Evolutionary conservation across 768 basidiomycete species (phyloP).

Genomic region (Porphyrellus cyaneotinctus): DNA sequence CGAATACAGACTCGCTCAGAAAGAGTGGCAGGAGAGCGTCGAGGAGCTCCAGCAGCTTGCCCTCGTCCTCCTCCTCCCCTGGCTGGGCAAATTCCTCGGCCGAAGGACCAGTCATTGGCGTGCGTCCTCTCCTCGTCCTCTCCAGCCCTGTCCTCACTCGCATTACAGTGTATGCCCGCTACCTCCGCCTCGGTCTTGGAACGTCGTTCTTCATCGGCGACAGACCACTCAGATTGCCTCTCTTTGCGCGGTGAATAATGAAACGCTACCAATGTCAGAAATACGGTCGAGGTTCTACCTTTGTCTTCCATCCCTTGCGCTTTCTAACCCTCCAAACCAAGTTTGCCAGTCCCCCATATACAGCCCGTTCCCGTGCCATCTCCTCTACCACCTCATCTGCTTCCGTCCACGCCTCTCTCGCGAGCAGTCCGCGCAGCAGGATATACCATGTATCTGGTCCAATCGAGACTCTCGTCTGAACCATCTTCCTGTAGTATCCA

Average conservation of each 20-base stretch:
- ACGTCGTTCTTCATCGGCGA: slow-evolving; percentile 60
- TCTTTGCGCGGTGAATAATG: slow-evolving; percentile 14
- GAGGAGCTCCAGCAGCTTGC: slow-evolving; percentile 79
- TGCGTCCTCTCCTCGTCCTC: slow-evolving; percentile 37
- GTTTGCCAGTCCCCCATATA: slow-evolving; percentile 41
- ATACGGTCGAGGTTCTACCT: slow-evolving; percentile 28
- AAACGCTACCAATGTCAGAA: slow-evolving; percentile 15
- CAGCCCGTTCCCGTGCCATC: slow-evolving; percentile 49
- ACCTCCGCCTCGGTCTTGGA: slow-evolving; percentile 58
- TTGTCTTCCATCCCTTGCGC: slow-evolving; percentile 32
- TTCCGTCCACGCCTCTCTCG: slow-evolving; percentile 53
- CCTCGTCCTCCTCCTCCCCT: slow-evolving; percentile 77
- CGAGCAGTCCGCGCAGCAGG: slow-evolving; percentile 60
- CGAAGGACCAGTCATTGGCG: slow-evolving; percentile 84
- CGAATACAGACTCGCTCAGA: slow-evolving; percentile 72
- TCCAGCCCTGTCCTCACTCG: slow-evolving; percentile 10
- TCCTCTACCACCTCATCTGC: slow-evolving; percentile 59
- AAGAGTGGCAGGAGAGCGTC: slow-evolving; percentile 92
- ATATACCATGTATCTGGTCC: slow-evolving; percentile 74
- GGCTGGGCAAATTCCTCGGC: slow-evolving; percentile 85
- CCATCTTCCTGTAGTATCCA: slow-evolving; percentile 60
- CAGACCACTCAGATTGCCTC: slow-evolving; percentile 8
- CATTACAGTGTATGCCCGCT: slow-evolving; percentile 64
- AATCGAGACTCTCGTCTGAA: slow-evolving; percentile 41
- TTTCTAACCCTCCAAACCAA: slow-evolving; percentile 50